Conservation (phyloP, 2,329 filamentous ascomycete species). For the Diaporthe caulivora region DNA sequence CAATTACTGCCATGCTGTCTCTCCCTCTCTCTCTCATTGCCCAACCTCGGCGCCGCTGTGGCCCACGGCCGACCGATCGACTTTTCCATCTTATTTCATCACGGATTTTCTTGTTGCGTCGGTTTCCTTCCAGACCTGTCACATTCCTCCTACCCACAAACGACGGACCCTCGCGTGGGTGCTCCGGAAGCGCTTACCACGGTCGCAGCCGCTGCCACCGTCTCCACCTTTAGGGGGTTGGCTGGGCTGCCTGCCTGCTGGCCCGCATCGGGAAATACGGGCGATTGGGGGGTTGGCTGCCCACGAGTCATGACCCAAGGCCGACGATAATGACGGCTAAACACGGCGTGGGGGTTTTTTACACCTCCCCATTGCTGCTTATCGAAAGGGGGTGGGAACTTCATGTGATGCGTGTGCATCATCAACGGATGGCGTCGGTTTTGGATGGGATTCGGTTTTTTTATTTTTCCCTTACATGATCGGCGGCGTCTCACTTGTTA, state of each 20-base stretch:
- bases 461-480: background rate
- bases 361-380: background rate
- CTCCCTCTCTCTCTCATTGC: background rate
- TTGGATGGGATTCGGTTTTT: background rate
- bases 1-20: background rate
- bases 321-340: conserved; percentile 20
- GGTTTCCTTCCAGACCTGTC: background rate
- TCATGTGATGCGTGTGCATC: conserved; percentile 2
- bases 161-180: conserved; percentile 23
- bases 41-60: background rate
- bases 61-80: conserved; percentile 27
- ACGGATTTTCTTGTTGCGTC: conserved; percentile 1
- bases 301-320: conserved; percentile 35
- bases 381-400: background rate
- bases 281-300: no score
- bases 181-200: conserved; percentile 17
- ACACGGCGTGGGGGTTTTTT: conserved; percentile 11
- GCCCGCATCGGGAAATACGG: conserved; percentile 6
- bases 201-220: background rate
- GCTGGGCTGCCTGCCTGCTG: background rate
- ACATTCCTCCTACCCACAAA: background rate
- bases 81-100: conserved; percentile 11
- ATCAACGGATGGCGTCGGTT: background rate
- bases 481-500: background rate
- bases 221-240: background rate